phyloP scores from a whole-genome alignment of 768 basidiomycete species.

The Suillus americanus region DNA sequence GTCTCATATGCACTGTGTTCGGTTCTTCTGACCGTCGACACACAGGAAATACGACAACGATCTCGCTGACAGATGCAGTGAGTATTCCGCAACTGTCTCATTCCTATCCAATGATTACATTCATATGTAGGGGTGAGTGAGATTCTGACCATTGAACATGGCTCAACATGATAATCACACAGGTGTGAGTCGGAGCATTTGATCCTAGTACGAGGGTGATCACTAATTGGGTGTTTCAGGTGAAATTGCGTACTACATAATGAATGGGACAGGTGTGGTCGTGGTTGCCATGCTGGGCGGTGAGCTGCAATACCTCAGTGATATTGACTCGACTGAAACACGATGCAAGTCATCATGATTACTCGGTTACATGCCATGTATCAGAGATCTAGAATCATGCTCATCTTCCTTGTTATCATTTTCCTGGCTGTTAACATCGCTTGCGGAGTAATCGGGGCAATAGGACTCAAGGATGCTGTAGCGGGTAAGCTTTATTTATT shows the following conservation, averaged over 20 bases:
- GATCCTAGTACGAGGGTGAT: neutral
- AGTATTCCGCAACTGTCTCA: too few relatives aligned
- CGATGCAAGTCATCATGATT: neutral
- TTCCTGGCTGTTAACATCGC: neutral
- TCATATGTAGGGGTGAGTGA: neutral
- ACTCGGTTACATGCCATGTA: neutral
- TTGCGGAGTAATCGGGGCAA: neutral
- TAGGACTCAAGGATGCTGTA: neutral
- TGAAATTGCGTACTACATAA: rapidly evolving
- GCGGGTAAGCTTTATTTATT: neutral
- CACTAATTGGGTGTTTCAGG: neutral
- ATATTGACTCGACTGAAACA: neutral
- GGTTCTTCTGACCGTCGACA: too few relatives aligned
- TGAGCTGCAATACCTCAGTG: neutral
- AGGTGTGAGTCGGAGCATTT: neutral
- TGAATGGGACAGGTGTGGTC: neutral
- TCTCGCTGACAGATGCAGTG: too few relatives aligned
- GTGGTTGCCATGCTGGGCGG: neutral
- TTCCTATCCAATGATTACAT: neutral
- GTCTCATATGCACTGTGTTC: too few relatives aligned
- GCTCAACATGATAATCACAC: neutral
- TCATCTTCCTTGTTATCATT: neutral
- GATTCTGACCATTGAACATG: neutral
- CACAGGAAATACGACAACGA: too few relatives aligned
- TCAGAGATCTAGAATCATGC: neutral